Evolutionary conservation across 1,139 yeast genomes (phyloP), one percentile per base, ranked within the genome.

Genomic region (Hyphopichia burtonii): DNA sequence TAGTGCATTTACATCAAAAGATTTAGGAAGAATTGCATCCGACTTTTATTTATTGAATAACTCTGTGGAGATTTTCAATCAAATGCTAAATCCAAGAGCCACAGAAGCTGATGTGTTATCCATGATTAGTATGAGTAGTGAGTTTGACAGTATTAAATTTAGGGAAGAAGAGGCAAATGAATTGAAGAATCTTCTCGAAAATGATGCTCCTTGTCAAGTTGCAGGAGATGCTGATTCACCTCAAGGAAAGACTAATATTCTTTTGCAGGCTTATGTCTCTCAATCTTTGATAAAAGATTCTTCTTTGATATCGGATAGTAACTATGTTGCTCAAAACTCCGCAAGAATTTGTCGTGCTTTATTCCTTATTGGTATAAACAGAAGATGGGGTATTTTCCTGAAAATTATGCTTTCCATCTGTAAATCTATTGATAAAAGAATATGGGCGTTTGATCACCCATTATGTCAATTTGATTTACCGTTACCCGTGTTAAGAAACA

Each of bases 361-460:
- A 39, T 90, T 94, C 53, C 66, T 91, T 45, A 81, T 94, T 48
- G 94, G 96, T 32, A 71, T 91, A 37, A 86, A 88, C 56, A 74
- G 98, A 51, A 73, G 94, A 49, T 93, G 98, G 98, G 97, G 97
- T 3, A 63, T 70, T 9, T 82, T 90, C 50, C 78, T 93, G 51
- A 79, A 81, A 46, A 78, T 86, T 25, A 77, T 90, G 78, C 67
- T 91, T 32, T 76, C 86, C 17, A 73, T 91, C 23, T 93, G 98
- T 61, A 89, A 90, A 54, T 82, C 96, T 5, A 80, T 94, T 45
- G 96, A 91, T 49, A 80, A 76, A 53, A 72, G 94, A 50, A 57
- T 86, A 11, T 94, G 99, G 99, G 80, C 91, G 0, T 89, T 84
- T 65, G 89, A 86, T 48, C 98, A 93, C 60, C 98, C 99, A 1